These are phyloP conservation scores for Haemoproteus tartakovskyi DNA, from an alignment of 169 alveolate species.

Conservation along the genomic window DNA sequence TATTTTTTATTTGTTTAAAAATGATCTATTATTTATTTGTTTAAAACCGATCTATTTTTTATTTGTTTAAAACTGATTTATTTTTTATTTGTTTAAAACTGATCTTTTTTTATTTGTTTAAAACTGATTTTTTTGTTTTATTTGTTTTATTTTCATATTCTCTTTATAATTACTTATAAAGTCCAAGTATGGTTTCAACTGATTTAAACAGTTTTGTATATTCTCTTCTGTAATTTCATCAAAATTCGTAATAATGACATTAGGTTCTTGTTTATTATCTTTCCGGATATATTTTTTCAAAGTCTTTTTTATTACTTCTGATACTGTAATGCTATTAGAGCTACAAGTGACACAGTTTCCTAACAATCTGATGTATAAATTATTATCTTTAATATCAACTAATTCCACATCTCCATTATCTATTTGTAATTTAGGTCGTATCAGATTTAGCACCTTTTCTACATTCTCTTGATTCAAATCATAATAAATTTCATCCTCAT, in stretches of 20 bases:
- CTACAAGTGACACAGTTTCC: conserved; percentile 79
- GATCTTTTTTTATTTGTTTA: too few relatives aligned
- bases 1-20: too few relatives aligned
- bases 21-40: too few relatives aligned
- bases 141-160: neutral
- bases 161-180: conserved; percentile 29
- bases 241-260: conserved; percentile 62
- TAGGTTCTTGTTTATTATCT: conserved; percentile 68
- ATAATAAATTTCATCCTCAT: conserved; percentile 43
- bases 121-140: too few relatives aligned
- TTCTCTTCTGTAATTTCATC: conserved; percentile 70
- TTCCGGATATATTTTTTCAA: conserved; percentile 67
- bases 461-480: conserved; percentile 69
- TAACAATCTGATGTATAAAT: conserved; percentile 49
- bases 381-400: conserved; percentile 69
- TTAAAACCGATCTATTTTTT: too few relatives aligned
- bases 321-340: conserved; percentile 71
- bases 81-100: too few relatives aligned
- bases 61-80: too few relatives aligned
- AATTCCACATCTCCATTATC: conserved; percentile 78
- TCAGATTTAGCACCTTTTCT: conserved; percentile 74
- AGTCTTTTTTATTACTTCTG: conserved; percentile 73
- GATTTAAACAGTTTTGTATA: conserved; percentile 18
- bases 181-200: conserved; percentile 56
- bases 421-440: conserved; percentile 73